These are phyloP conservation scores for Cryphonectria radicalis DNA, from an alignment of 2,329 filamentous ascomycete genomes.

Conservation along the genomic window DNA sequence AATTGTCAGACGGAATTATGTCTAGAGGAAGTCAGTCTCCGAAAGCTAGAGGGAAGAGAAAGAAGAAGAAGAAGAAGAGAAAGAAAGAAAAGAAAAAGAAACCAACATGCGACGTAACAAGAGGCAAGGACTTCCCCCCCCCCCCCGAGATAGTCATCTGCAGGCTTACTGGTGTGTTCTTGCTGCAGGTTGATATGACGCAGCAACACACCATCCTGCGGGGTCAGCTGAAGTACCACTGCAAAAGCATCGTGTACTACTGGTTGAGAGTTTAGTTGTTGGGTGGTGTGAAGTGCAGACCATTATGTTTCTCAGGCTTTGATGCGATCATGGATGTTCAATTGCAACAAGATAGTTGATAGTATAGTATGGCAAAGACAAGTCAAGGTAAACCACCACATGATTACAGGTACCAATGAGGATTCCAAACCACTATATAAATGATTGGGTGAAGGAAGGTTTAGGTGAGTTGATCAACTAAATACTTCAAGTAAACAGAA, in stretches of 20 bases:
- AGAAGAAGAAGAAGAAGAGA: too few relatives aligned
- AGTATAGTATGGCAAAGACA: not conserved
- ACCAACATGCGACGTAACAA: not conserved
- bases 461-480: too few relatives aligned
- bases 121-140: not conserved
- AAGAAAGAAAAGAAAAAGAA: too few relatives aligned
- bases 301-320: too few relatives aligned
- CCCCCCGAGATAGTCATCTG: not conserved
- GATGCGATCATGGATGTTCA: too few relatives aligned
- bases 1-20: too few relatives aligned
- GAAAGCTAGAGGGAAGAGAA: too few relatives aligned
- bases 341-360: too few relatives aligned
- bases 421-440: not conserved
- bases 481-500: not conserved
- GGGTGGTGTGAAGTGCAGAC: too few relatives aligned
- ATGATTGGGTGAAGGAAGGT: too few relatives aligned
- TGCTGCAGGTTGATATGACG: not conserved
- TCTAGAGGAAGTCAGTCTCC: not conserved
- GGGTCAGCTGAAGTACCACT: not conserved
- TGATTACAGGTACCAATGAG: not conserved
- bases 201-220: not conserved
- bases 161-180: not conserved
- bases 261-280: not conserved
- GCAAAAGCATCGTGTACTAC: not conserved
- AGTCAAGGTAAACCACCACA: not conserved